phyloP scores from a whole-genome alignment of 2,329 filamentous ascomycete genomes.

The Penicillium nordicum region DNA sequence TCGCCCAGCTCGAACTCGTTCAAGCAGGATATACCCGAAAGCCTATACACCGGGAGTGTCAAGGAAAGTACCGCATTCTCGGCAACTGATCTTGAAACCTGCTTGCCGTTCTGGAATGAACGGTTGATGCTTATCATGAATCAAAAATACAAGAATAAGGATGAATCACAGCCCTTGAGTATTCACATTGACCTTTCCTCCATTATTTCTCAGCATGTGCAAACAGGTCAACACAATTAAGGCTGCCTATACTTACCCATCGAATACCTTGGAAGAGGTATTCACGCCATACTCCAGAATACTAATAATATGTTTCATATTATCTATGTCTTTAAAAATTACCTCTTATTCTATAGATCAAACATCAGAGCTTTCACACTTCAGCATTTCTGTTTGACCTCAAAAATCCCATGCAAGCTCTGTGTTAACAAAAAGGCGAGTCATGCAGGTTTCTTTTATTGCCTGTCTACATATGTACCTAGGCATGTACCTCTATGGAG shows the following conservation, averaged over 20 bases:
- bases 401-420: background rate
- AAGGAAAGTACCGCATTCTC: background rate
- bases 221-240: background rate
- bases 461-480: too few species aligned
- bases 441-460: background rate
- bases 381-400: too few species aligned
- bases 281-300: background rate
- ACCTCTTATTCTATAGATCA: background rate
- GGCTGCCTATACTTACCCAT: background rate
- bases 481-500: background rate
- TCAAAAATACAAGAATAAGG: constrained; percentile 3
- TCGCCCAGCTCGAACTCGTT: background rate
- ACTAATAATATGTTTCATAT: background rate
- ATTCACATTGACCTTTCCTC: constrained; percentile 7
- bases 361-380: background rate
- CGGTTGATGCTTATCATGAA: constrained; percentile 12
- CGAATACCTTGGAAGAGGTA: background rate
- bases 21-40: background rate
- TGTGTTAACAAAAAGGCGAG: background rate
- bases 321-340: background rate
- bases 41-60: constrained; percentile 1
- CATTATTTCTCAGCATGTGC: constrained; percentile 5
- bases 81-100: background rate
- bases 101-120: constrained; percentile 11
- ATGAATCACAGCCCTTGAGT: background rate